Conservation (phyloP, 2,329 filamentous ascomycete species). For the Chaetomium globosum region DNA sequence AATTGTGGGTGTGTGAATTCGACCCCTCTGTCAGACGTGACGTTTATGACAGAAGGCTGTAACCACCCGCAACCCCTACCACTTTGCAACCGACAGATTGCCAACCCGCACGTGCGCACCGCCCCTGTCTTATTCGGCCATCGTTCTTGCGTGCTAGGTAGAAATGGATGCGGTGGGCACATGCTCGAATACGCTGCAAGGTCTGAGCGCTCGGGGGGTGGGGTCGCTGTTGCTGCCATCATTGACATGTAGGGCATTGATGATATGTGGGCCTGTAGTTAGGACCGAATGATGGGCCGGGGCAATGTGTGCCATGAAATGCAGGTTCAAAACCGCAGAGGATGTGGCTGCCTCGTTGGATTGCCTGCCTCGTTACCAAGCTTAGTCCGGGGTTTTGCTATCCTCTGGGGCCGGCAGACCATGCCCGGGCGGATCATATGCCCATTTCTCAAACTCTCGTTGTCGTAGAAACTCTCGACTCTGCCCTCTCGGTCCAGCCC, state of each 20-base stretch:
- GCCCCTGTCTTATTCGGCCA: background rate
- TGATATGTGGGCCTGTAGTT: background rate
- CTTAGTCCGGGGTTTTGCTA: background rate
- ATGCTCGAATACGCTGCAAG: background rate
- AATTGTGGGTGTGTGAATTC: background rate
- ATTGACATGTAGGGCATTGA: constrained; percentile 11
- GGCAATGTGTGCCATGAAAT: background rate
- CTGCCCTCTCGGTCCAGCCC: constrained; percentile 63
- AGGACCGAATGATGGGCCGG: background rate
- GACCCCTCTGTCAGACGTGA: background rate
- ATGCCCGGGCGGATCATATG: constrained; percentile 29
- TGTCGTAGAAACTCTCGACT: constrained; percentile 77
- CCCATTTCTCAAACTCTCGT: constrained; percentile 55
- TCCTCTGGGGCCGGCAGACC: constrained; percentile 9
- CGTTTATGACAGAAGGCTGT: background rate
- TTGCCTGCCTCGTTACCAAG: no score
- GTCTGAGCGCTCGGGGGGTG: background rate
- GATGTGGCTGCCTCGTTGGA: no score
- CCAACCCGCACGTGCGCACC: no score
- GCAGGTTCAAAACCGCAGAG: no score
- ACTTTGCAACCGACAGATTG: background rate
- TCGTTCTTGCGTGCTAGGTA: background rate
- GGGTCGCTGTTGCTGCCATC: constrained; percentile 8
- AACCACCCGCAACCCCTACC: background rate
- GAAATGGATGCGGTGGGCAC: background rate